phyloP scores from a whole-genome alignment of 2,329 filamentous ascomycete species.

The Aspergillus luchuensis region DNA sequence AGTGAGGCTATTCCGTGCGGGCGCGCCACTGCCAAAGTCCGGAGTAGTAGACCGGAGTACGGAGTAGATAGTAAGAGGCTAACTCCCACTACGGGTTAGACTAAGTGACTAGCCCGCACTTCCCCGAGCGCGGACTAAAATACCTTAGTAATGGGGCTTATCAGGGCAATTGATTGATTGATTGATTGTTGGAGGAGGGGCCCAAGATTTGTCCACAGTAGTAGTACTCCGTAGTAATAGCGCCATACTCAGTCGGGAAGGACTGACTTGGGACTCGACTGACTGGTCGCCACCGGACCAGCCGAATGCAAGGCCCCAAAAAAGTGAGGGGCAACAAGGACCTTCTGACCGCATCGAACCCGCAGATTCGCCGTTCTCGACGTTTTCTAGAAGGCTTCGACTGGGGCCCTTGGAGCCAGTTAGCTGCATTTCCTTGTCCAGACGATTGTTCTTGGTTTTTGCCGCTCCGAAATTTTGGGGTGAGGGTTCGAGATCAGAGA shows the following conservation, averaged over 20 bases:
- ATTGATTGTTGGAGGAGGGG: not conserved
- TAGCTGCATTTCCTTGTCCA: constrained; percentile 19
- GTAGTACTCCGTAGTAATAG: not conserved
- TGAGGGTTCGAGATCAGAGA: constrained; percentile 1
- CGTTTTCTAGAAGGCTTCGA: constrained; percentile 38
- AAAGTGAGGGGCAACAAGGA: constrained; percentile 11
- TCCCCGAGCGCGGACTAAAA: not conserved
- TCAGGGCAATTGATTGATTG: not conserved
- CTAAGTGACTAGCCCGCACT: not conserved
- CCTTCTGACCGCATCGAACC: constrained; percentile 14
- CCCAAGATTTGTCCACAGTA: too few relatives aligned
- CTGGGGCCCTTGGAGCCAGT: constrained; percentile 18
- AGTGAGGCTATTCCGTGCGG: constrained; percentile 9
- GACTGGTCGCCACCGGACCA: constrained; percentile 12
- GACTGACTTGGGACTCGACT: not conserved
- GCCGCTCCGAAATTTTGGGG: not conserved
- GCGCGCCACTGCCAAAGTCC: not conserved
- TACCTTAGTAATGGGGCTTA: constrained; percentile 6
- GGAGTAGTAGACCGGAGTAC: constrained; percentile 6
- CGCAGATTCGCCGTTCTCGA: constrained; percentile 31
- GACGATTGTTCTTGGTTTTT: constrained; percentile 7
- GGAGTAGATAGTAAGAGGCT: not conserved
- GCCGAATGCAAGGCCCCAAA: not conserved
- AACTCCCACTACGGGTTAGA: not conserved
- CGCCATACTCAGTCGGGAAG: constrained; percentile 5